phyloP scores from a whole-genome alignment of 1,284 basidiomycete genomes.

The Cutaneotrichosporon arboriforme region DNA sequence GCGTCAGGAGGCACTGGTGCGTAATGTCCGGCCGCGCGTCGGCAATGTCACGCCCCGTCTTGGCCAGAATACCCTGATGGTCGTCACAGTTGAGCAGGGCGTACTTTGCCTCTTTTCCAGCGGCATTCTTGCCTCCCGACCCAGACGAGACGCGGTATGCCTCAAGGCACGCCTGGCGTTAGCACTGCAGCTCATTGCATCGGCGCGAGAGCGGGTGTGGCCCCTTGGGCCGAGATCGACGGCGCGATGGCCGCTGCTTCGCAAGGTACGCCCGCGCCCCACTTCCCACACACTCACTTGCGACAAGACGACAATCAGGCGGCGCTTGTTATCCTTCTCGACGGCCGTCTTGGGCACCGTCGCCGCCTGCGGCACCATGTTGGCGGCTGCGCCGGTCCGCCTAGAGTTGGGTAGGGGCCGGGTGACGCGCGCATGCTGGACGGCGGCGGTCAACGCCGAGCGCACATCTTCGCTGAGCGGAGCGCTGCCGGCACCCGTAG shows the following conservation, averaged over 20 bases:
- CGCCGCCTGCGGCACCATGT: conserved; percentile 51
- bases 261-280: too few relatives aligned
- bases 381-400: conserved; percentile 25
- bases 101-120: conserved; percentile 80
- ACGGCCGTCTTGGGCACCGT: conserved; percentile 61
- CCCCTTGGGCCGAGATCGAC: too few relatives aligned
- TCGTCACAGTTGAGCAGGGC: conserved; percentile 98
- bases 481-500: not conserved
- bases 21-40: conserved; percentile 98
- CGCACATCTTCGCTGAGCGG: conserved; percentile 13
- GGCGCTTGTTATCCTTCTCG: conserved; percentile 59
- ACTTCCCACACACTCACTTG: conserved; percentile 33
- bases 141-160: conserved; percentile 76
- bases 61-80: conserved; percentile 96
- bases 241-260: too few relatives aligned
- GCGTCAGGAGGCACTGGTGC: conserved; percentile 94
- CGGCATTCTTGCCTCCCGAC: conserved; percentile 49
- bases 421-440: conserved; percentile 32
- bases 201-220: too few relatives aligned
- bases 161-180: conserved; percentile 80
- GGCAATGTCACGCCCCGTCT: conserved; percentile 95
- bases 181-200: not conserved
- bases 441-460: conserved; percentile 21
- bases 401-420: conserved; percentile 37
- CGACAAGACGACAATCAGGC: conserved; percentile 79